Base-by-base conservation (phyloP, 306 rosid species). In the Malus asiatica region DNA sequence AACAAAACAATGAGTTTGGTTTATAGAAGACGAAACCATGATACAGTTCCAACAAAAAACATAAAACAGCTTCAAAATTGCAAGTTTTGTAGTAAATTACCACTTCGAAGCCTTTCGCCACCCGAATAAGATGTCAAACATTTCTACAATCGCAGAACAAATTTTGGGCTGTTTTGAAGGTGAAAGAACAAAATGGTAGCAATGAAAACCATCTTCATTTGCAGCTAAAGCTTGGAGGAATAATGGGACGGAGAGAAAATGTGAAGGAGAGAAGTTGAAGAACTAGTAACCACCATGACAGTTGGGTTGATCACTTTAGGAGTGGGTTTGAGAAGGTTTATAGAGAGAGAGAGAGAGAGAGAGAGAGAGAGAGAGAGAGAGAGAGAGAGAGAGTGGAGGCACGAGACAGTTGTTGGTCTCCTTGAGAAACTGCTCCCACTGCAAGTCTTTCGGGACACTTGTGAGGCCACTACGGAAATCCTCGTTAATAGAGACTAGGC, bases 81-180 rank as follows among this genome's bases (percentile, higher is more conserved):
- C 3, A 67, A 51, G 4, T 55, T 19, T n/a, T 14, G 46, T 32
- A 59, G 30, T 1, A 3, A 13, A 12, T 76, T 88, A 94, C 98
- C 98, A 94, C 84, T 86, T 91, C 0, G 96, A 90, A 80, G 96
- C 98, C 68, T 90, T 91, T 73, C 91, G 72, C 97, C 98, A 94
- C 13, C 96, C 97, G 65, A 91, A 90, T 35, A 91, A 76, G 80
- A 84, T 32, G 75, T 71, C 91, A 79, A 94, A 91, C 98, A 91
- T 93, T 71, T 81, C 16, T 79, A 71, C 4, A 78, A 58, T 29
- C 38, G 13, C 45, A 57, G 22, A 57, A 35, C 70, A 55, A 29
- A 16, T 35, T 66, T 20, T 66, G 8, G 64, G 45, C 35, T 4
- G 29, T 35, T 38, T 66, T 11, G 51, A 69, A 66, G 74, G 72